These are phyloP conservation scores for Caryopteris hybrid DNA, from an alignment of 305 asterid genomes.

Conservation along the genomic window DNA sequence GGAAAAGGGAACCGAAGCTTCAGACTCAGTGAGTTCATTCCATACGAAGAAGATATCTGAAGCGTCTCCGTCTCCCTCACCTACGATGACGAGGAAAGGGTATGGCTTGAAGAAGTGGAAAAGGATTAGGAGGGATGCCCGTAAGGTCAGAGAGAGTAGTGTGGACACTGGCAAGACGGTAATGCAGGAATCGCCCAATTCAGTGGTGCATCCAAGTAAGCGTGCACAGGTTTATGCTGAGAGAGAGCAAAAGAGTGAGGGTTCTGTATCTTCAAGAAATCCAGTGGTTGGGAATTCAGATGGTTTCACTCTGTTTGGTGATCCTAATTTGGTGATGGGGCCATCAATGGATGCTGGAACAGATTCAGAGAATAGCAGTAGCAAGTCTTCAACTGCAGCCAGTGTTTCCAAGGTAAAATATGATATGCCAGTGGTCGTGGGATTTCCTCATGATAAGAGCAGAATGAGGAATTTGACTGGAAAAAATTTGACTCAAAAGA, in stretches of 20 bases:
- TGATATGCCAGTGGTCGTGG: slow-evolving; percentile 24
- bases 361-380: slow-evolving; percentile 60
- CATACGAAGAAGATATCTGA: not conserved
- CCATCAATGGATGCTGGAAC: slow-evolving; percentile 30
- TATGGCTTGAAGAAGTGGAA: slow-evolving; percentile 71
- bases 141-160: slow-evolving; percentile 29
- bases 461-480: slow-evolving; percentile 33
- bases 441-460: slow-evolving; percentile 32
- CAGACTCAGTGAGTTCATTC: slow-evolving; percentile 5
- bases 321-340: slow-evolving; percentile 24
- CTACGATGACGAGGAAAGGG: slow-evolving; percentile 36
- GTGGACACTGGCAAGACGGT: slow-evolving; percentile 26
- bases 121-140: slow-evolving; percentile 55
- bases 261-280: slow-evolving; percentile 50
- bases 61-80: slow-evolving; percentile 14
- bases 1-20: slow-evolving; percentile 22
- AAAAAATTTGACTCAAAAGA: slow-evolving; percentile 37
- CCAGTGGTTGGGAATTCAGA: slow-evolving; percentile 31
- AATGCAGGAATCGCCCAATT: slow-evolving; percentile 31
- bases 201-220: slow-evolving; percentile 28
- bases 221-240: slow-evolving; percentile 32
- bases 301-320: slow-evolving; percentile 27
- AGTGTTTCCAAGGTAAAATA: slow-evolving; percentile 36
- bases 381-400: slow-evolving; percentile 69
- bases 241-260: slow-evolving; percentile 41